Conservation (phyloP, 2,329 filamentous ascomycete genomes). For the Grosmannia clavigera region DNA sequence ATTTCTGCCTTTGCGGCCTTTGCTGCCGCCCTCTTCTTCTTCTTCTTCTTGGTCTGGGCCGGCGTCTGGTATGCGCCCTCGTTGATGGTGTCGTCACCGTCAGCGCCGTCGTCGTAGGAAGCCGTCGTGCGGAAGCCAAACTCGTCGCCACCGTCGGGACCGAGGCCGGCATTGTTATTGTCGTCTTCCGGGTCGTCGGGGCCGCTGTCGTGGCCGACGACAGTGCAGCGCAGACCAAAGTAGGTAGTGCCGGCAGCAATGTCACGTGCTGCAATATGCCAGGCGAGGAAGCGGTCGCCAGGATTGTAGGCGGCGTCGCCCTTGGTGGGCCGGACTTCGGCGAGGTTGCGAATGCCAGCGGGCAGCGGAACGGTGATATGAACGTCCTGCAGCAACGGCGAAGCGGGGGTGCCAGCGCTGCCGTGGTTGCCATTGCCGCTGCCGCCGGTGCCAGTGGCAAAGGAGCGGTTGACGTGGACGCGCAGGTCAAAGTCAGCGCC, state of each 20-base stretch:
- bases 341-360: constrained; percentile 65
- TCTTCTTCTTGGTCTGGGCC: constrained; percentile 21
- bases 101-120: constrained; percentile 28
- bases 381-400: constrained; percentile 62
- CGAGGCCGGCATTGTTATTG: constrained; percentile 24
- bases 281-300: constrained; percentile 62
- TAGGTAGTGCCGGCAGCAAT: constrained; percentile 52
- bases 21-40: constrained; percentile 17
- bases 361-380: constrained; percentile 70
- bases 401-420: constrained; percentile 40
- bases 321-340: constrained; percentile 65
- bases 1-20: constrained; percentile 1
- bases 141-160: constrained; percentile 33
- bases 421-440: neutral
- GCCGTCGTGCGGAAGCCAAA: constrained; percentile 41
- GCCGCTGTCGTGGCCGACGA: constrained; percentile 48
- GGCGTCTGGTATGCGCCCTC: constrained; percentile 31
- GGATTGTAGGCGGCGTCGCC: constrained; percentile 77
- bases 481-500: constrained; percentile 85
- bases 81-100: constrained; percentile 23
- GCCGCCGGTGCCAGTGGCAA: constrained; percentile 30
- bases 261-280: constrained; percentile 71
- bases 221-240: constrained; percentile 68
- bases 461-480: constrained; percentile 56
- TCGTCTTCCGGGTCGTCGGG: constrained; percentile 32